Base-by-base conservation (phyloP, 805 yeast species). In the Yarrowia sp. region DNA sequence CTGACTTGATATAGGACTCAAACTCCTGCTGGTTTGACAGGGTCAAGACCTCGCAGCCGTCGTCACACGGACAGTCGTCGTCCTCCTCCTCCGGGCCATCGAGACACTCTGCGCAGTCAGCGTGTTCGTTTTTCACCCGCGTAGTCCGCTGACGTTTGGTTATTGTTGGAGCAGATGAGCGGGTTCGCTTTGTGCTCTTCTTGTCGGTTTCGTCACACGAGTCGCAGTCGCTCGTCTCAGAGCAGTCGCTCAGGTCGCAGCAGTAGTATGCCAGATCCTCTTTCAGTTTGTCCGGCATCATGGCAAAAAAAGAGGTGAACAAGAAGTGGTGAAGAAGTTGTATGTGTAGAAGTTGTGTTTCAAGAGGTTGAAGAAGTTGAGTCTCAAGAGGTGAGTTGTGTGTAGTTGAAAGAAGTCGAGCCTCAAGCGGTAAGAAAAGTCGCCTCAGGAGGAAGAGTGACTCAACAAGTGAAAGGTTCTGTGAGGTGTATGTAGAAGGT, bases 231-330 rank as follows among this genome's bases (percentile, higher is more conserved):
- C 64, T 58, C 39, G 64, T 43, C 40, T 58, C 64, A 30, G 64
- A 58, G 12, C 64, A 58, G 50, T 58, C 64, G 42, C 64, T 58
- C 30, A 58, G 64, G 33, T 58, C 64, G 64, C 64, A 58, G 40
- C 64, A 58, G 42, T 58, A 58, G 64, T 33, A 58, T 15, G 64
- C 64, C 38, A 58, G 50, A 42, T 58, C 64, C 64, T 56, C 38
- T 9, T 55, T 39, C 61, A 55, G 19, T 15, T 55, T 55, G 46
- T 55, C 61, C 61, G 58, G 36, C 61, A 55, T 38, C 49, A 40
- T 42, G 46, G 20, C 40, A 9, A 19, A 8, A 43, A 15, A 30
- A 6, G 12, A 9, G 6, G 30, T 19, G 33, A 14, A 36, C 12
- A 36, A 36, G 38, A 9, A 6, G 10, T 9, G 13, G 38, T 36